phyloP scores from a whole-genome alignment of 371 early-diverging fungal genomes.

The Mortierella sp. region DNA sequence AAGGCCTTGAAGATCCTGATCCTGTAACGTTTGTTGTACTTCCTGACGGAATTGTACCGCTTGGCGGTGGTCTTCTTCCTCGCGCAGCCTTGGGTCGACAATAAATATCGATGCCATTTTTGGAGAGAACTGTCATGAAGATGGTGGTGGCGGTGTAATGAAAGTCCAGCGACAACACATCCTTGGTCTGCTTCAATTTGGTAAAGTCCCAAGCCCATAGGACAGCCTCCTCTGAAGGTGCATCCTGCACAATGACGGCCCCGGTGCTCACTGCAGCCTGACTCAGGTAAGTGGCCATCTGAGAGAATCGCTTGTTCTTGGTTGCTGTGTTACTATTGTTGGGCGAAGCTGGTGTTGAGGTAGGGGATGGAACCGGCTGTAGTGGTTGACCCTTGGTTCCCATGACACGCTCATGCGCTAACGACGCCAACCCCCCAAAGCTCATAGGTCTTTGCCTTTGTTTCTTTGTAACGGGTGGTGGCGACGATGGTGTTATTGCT shows the following conservation, averaged over 20 bases:
- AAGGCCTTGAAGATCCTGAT: background rate
- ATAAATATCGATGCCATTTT: conserved; percentile 45
- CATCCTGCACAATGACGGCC: conserved; percentile 20
- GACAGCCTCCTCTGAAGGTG: conserved; percentile 32
- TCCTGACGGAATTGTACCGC: too few species aligned
- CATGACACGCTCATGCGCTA: conserved; percentile 45
- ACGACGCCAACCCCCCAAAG: conserved; percentile 39
- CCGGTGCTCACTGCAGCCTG: conserved; percentile 36
- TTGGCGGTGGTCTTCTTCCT: conserved; percentile 16
- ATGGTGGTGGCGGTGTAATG: conserved; percentile 42
- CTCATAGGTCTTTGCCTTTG: conserved; percentile 39
- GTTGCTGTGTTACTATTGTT: conserved; percentile 1
- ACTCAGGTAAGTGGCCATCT: conserved; percentile 43
- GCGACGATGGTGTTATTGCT: too few species aligned
- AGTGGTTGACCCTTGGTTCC: conserved; percentile 20
- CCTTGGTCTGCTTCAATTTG: conserved; percentile 48
- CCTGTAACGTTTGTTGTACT: too few species aligned
- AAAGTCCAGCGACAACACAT: conserved; percentile 43
- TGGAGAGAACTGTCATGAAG: conserved; percentile 50
- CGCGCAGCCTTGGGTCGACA: conserved; percentile 25
- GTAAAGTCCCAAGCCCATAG: conserved; percentile 44
- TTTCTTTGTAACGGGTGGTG: conserved; percentile 14
- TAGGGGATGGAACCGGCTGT: conserved; percentile 3
- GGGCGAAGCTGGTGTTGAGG: conserved; percentile 25
- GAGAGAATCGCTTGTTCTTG: conserved; percentile 36